phyloP scores from a whole-genome alignment of 139 green algal genomes.

The Dunaliella primolecta region DNA sequence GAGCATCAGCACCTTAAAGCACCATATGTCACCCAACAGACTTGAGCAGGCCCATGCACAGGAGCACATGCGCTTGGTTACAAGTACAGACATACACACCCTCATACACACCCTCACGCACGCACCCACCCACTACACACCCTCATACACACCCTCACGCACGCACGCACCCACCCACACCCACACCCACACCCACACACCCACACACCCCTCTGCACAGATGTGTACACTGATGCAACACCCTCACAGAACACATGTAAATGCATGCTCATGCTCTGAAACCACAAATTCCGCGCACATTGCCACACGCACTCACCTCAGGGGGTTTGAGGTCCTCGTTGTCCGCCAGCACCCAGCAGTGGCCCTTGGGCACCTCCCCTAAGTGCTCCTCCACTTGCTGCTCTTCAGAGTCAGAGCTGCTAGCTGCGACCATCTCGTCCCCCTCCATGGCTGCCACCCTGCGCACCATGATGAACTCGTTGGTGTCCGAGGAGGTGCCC shows the following conservation, averaged over 20 bases:
- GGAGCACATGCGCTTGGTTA: too few relatives aligned
- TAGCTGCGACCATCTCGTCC: constrained; percentile 65
- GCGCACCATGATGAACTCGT: constrained; percentile 55
- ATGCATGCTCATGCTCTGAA: background rate
- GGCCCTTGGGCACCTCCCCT: constrained; percentile 31
- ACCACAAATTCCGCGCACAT: background rate
- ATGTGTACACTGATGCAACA: background rate
- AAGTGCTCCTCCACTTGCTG: constrained; percentile 16
- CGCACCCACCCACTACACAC: background rate
- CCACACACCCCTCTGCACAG: background rate
- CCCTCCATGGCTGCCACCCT: constrained; percentile 72
- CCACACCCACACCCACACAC: background rate
- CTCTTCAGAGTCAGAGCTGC: constrained; percentile 20
- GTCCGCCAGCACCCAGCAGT: constrained; percentile 86
- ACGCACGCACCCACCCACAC: background rate
- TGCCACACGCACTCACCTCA: constrained; percentile 26
- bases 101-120: background rate
- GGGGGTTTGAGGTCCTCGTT: constrained; percentile 56
- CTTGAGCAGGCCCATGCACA: too few relatives aligned
- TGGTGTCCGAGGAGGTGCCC: background rate
- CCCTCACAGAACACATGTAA: background rate
- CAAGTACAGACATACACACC: background rate
- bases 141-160: background rate
- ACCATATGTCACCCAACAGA: too few relatives aligned
- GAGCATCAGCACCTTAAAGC: too few relatives aligned